Conservation (phyloP, 441 rosid genomes). For the Sinapis alba region DNA sequence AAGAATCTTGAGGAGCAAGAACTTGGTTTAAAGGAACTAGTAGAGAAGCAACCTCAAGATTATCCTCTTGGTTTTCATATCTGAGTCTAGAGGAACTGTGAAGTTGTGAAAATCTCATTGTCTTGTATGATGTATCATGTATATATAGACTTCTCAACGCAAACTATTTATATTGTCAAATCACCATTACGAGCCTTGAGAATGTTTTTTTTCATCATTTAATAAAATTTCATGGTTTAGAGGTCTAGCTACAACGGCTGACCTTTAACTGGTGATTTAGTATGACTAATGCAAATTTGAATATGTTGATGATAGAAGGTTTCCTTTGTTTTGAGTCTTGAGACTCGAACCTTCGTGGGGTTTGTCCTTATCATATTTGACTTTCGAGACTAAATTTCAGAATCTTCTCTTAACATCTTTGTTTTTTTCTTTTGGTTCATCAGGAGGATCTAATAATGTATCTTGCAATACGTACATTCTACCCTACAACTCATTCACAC, state of each 20-base stretch:
- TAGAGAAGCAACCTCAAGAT: conserved; percentile 51
- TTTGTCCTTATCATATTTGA: not conserved
- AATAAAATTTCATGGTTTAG: not conserved
- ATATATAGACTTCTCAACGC: not conserved
- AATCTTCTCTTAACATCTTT: not conserved
- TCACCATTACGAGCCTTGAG: not conserved
- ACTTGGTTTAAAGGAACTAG: conserved; percentile 47
- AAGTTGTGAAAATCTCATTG: conserved; percentile 3
- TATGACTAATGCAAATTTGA: not conserved
- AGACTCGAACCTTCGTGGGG: not conserved
- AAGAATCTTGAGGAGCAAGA: conserved; percentile 65
- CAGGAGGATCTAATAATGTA: not conserved
- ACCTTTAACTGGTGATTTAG: not conserved
- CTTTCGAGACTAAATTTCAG: not conserved
- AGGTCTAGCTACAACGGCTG: not conserved
- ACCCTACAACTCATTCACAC: not conserved
- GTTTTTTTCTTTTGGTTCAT: not conserved
- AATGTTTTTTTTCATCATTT: not conserved
- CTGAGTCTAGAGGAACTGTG: conserved; percentile 25
- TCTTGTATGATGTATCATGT: not conserved
- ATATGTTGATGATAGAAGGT: not conserved
- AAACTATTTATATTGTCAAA: not conserved
- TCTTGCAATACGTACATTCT: not conserved
- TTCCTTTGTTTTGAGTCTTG: not conserved
- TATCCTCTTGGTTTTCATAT: conserved; percentile 56